Conservation (phyloP, 345 rosid genomes). For the Melaleuca alternifolia region DNA sequence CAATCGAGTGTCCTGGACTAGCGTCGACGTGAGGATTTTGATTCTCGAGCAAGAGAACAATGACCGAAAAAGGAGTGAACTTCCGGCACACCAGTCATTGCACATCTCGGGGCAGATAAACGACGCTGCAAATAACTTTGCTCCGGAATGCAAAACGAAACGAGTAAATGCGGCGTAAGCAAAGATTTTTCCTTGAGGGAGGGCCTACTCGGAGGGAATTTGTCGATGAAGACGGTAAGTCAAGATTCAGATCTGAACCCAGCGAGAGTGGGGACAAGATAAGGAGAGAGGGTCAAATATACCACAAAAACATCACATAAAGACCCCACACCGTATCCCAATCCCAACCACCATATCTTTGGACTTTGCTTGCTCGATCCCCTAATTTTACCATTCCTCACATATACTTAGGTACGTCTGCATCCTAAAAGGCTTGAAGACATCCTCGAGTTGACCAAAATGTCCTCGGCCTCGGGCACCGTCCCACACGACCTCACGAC, state of each 20-base stretch:
- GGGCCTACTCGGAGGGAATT: neutral
- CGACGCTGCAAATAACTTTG: neutral
- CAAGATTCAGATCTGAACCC: neutral
- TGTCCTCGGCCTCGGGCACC: neutral
- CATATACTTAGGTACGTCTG: neutral
- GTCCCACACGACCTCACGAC: neutral
- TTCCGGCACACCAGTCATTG: neutral
- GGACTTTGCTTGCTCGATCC: neutral
- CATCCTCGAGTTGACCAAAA: neutral
- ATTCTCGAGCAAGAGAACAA: neutral
- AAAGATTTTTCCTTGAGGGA: neutral
- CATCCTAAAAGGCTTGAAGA: neutral
- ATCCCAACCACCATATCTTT: neutral
- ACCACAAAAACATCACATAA: neutral
- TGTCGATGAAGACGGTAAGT: neutral
- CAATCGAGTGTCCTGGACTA: neutral
- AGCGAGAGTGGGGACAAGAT: neutral
- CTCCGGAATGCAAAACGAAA: neutral
- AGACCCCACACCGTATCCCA: neutral
- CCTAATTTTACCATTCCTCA: neutral
- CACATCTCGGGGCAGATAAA: neutral
- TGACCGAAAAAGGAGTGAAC: neutral
- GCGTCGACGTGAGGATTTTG: neutral
- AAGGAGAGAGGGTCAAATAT: neutral
- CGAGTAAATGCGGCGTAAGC: neutral